Evolutionary conservation across 1,284 basidiomycete genomes (phyloP).

Genomic region (Baeospora myosura): DNA sequence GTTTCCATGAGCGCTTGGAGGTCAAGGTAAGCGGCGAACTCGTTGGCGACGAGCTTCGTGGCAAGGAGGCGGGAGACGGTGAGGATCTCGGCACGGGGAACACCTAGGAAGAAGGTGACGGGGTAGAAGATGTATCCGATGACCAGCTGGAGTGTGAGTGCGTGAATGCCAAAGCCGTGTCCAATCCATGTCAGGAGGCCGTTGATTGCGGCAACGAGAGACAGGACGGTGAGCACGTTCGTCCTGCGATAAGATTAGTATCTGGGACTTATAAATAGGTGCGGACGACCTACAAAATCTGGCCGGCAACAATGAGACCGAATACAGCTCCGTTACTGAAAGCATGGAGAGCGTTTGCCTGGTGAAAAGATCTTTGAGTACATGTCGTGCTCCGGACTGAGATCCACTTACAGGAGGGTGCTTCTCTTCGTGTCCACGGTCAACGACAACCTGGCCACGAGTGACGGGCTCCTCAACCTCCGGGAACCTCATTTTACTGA

Average conservation of each 20-base stretch:
- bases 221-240: constrained; percentile 75
- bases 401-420: constrained; percentile 8
- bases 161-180: constrained; percentile 75
- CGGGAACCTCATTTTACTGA: constrained; percentile 80
- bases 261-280: constrained; percentile 1
- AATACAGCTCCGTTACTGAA: constrained; percentile 85
- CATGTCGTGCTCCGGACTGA: neutral
- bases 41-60: constrained; percentile 82
- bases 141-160: constrained; percentile 78
- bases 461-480: constrained; percentile 84
- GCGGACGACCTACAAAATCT: constrained; percentile 60
- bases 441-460: constrained; percentile 71
- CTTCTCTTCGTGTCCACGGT: constrained; percentile 56
- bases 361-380: constrained; percentile 12
- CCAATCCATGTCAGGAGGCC: constrained; percentile 88
- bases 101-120: constrained; percentile 76
- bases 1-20: constrained; percentile 46
- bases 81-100: constrained; percentile 67
- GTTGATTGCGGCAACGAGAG: constrained; percentile 78
- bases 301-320: constrained; percentile 79
- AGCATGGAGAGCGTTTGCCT: constrained; percentile 80
- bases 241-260: constrained; percentile 32
- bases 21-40: constrained; percentile 75
- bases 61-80: constrained; percentile 75
- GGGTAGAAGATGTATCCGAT: constrained; percentile 87